Conservation (phyloP, 176 grass and related monocot genomes). For the Carex scoparia region DNA sequence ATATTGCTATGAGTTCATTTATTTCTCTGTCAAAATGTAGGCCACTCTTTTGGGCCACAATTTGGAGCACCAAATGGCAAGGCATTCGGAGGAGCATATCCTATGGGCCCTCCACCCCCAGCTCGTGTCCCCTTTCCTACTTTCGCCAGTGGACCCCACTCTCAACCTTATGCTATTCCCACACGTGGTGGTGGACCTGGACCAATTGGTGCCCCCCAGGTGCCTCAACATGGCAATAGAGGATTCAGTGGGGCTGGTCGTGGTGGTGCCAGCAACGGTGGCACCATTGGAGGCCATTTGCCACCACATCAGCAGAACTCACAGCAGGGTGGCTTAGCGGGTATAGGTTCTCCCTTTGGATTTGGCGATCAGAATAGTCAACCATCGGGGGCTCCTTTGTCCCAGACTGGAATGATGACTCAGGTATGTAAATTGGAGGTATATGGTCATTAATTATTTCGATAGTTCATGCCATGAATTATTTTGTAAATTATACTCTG, state of each 20-base stretch:
- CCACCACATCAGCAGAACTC: constrained; percentile 81
- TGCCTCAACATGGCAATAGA: constrained; percentile 71
- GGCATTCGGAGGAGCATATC: constrained; percentile 63
- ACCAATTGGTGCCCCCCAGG: constrained; percentile 70
- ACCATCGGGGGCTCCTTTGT: constrained; percentile 70
- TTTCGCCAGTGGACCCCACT: constrained; percentile 81
- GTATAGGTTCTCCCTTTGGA: constrained; percentile 61
- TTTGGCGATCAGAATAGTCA: constrained; percentile 80
- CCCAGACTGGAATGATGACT: constrained; percentile 92
- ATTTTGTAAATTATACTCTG: neutral
- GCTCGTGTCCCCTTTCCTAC: constrained; percentile 69
- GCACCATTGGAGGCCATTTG: constrained; percentile 88
- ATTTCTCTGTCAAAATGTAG: constrained; percentile 29
- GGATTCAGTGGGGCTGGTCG: constrained; percentile 65
- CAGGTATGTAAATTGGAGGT: constrained; percentile 48
- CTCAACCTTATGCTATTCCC: constrained; percentile 94
- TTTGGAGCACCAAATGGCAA: constrained; percentile 79
- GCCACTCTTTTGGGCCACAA: constrained; percentile 54
- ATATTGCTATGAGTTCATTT: constrained; percentile 8
- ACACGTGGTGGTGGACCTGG: constrained; percentile 79
- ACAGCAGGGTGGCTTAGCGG: constrained; percentile 56
- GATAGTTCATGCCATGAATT: neutral
- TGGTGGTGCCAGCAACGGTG: constrained; percentile 67
- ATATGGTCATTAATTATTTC: neutral
- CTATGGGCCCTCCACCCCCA: constrained; percentile 64